Conservation (phyloP, 2,329 filamentous ascomycete species). For the Penicillium sp. region DNA sequence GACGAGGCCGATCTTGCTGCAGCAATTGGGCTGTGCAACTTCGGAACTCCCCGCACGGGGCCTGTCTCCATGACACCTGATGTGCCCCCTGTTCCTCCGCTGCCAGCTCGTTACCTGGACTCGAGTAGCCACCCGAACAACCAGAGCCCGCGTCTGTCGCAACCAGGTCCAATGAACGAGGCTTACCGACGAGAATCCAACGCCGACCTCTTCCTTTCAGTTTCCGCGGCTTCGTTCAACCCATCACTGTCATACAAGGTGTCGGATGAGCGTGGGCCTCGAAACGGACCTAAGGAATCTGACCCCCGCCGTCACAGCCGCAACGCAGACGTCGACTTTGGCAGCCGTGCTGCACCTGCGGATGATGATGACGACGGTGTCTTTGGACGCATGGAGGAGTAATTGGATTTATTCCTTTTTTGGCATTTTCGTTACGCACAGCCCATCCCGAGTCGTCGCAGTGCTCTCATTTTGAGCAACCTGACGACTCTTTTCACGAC, state of each 20-base stretch:
- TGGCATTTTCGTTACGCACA: not conserved
- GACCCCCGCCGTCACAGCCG: slow-evolving; percentile 33
- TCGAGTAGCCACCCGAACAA: slow-evolving; percentile 63
- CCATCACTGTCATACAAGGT: slow-evolving; percentile 49
- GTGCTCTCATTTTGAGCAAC: not conserved
- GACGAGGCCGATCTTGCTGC: slow-evolving; percentile 87
- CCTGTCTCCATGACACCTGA: slow-evolving; percentile 65
- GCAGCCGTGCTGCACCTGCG: slow-evolving; percentile 55
- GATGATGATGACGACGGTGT: slow-evolving; percentile 94
- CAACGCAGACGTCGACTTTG: slow-evolving; percentile 38
- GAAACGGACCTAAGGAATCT: slow-evolving; percentile 58
- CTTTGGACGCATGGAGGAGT: slow-evolving; percentile 96
- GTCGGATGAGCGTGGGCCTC: slow-evolving; percentile 60
- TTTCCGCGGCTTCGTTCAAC: slow-evolving; percentile 43
- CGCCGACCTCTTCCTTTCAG: slow-evolving; percentile 42
- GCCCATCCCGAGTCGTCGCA: slow-evolving; percentile 1
- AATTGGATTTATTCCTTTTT: slow-evolving; percentile 20
- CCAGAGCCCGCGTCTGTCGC: slow-evolving; percentile 53
- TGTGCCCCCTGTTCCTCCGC: slow-evolving; percentile 81
- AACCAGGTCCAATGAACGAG: slow-evolving; percentile 41
- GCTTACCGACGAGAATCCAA: slow-evolving; percentile 37
- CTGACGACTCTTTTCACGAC: slow-evolving; percentile 31
- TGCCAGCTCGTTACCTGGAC: slow-evolving; percentile 76
- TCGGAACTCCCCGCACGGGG: slow-evolving; percentile 72
- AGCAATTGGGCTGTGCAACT: slow-evolving; percentile 85